Percentiles rank a stretch among this genome's conserved stretches.
Conservation (phyloP, 805 yeast species). For the Nakazawaea peltata region DNA sequence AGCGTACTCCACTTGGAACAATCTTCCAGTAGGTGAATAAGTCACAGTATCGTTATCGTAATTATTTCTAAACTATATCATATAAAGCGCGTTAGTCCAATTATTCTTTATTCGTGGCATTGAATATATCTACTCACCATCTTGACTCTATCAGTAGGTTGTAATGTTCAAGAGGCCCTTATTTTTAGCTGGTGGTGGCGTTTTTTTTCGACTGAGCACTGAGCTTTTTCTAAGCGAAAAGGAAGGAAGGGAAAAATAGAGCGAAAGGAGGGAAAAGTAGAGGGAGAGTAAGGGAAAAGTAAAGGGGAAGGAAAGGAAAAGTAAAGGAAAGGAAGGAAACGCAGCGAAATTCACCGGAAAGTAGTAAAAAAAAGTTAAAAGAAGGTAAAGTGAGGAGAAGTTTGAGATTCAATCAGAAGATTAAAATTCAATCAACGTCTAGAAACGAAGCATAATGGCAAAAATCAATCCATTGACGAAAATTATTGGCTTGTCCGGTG, state of each 20-base stretch:
- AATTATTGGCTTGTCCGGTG: constrained; percentile 66
- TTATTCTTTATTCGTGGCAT: no score
- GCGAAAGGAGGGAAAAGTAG: no score
- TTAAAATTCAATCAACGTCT: no score
- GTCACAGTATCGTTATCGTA: constrained; percentile 98
- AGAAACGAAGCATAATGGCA: constrained; percentile 4
- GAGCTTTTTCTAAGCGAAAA: no score
- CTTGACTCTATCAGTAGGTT: background rate
- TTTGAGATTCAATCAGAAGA: no score
- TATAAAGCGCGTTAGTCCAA: no score
- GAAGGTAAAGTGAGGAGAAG: no score
- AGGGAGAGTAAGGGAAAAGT: no score
- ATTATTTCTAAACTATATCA: constrained; percentile 79
- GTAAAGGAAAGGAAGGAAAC: background rate
- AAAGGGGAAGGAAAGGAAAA: no score
- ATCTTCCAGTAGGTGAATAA: constrained; percentile 90
- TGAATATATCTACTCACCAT: constrained; percentile 6
- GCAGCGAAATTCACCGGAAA: background rate
- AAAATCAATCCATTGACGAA: constrained; percentile 59
- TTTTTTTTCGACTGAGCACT: background rate
- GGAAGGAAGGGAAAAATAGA: no score
- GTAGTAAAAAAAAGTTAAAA: background rate
- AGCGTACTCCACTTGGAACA: constrained; percentile 87
- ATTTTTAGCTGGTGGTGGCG: background rate
- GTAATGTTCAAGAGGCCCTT: no score